Evolutionary conservation across 2,329 filamentous ascomycete species (phyloP), one percentile per base, ranked within the genome.

Genomic region (Achaetomium macrosporum): DNA sequence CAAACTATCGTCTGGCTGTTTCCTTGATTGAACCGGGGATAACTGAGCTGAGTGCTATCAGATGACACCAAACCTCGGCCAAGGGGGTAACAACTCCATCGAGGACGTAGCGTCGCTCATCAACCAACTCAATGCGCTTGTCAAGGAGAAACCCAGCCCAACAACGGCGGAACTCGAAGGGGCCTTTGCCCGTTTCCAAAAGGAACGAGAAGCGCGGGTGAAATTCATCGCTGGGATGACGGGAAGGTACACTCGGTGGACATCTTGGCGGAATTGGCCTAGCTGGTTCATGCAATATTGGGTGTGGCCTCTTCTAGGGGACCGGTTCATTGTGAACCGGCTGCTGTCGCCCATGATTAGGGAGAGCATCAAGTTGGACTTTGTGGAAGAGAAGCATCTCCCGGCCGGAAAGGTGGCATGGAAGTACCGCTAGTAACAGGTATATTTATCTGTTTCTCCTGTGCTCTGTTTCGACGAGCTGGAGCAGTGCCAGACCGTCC

Each of bases 241-340:
- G 16, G 39, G 42, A 31, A 35, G 33, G 11, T 35, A 35, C 29
- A 33, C 30, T 33, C 3, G 42, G 29, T 44, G 43, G 43, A n/a
- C 33, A 17, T 46, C 43, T 1, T 46, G 33, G 33, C 43, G 43
- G 33, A 37, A 36, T 37, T 37, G 43, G 31, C 25, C 25, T 16
- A 33, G 43, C 31, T 46, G 43, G 43, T 36, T 46, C 15, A 46
- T 46, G 19, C 43, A 46, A 17, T 46, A 19, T n/a, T 46, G 43
- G 43, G n/a, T 37, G 31, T 46, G 43, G 43, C 43, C 43, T 10
- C 43, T 46, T 20, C 11, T 29, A 3, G 43, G 43, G 19, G 43
- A 46, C 31, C 43, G 43, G 43, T 37, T 46, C 33, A 44, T 19
- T 30, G 30, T 17, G n/a, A 35, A 35, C 16, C 7, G 30, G 5